Evolutionary conservation across 2,329 filamentous ascomycete genomes (phyloP).

Genomic region (Lachnellula subtilissima): DNA sequence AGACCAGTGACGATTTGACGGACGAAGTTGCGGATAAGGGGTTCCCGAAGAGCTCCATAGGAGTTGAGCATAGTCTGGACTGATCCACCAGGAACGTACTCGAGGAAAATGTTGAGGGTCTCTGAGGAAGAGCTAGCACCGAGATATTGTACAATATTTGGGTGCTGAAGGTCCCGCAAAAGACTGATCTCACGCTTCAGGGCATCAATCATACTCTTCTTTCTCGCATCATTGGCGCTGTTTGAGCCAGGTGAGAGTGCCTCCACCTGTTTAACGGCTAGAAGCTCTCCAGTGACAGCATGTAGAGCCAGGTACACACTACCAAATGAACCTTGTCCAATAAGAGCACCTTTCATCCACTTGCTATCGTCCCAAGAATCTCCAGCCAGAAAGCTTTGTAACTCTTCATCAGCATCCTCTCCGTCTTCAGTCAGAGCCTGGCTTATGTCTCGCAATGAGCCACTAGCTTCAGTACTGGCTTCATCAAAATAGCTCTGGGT

Average conservation of each 20-base stretch:
- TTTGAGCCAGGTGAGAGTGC: conserved; percentile 73
- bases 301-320: conserved; percentile 93
- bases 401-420: conserved; percentile 83
- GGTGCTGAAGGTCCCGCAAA: conserved; percentile 86
- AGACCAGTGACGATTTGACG: conserved; percentile 90
- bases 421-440: conserved; percentile 85
- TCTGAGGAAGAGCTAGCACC: conserved; percentile 89
- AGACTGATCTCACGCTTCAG: conserved; percentile 95
- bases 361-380: conserved; percentile 96
- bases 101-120: conserved; percentile 98
- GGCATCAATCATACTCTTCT: conserved; percentile 97
- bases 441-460: conserved; percentile 77
- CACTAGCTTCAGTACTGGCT: conserved; percentile 64
- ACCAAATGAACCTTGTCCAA: conserved; percentile 94
- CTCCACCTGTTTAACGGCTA: conserved; percentile 98
- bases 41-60: conserved; percentile 90
- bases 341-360: conserved; percentile 98
- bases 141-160: conserved; percentile 97
- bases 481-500: conserved; percentile 82
- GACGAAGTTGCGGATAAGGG: conserved; percentile 92
- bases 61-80: conserved; percentile 99
- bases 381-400: conserved; percentile 83
- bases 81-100: conserved; percentile 95
- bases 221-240: conserved; percentile 79
- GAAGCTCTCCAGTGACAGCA: conserved; percentile 91